A percentile compares a stretch with the other conserved stretches of the same genome.
Evolutionary conservation across 176 grass and related monocot species (phyloP).

Genomic region (Carex parvula): DNA sequence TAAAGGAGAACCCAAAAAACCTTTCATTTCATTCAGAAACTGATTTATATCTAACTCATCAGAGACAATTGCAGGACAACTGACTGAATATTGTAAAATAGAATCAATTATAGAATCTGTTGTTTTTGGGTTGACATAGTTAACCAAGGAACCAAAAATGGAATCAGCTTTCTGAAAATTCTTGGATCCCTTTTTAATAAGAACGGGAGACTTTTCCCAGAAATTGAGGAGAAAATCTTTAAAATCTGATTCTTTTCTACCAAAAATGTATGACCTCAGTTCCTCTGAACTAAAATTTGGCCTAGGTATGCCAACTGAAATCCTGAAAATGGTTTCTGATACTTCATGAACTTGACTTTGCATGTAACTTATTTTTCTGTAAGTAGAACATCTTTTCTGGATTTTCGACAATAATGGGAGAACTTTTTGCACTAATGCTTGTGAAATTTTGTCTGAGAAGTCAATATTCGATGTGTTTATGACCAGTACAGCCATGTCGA

Average conservation of each 20-base stretch:
- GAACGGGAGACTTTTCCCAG: conserved; percentile 60
- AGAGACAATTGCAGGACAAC: conserved; percentile 66
- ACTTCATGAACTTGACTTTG: conserved; percentile 39
- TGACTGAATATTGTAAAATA: conserved; percentile 47
- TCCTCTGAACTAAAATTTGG: conserved; percentile 29
- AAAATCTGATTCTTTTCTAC: conserved; percentile 32
- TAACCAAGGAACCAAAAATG: conserved; percentile 39
- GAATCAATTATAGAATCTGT: conserved; percentile 44
- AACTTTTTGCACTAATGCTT: conserved; percentile 31
- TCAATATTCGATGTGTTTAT: conserved; percentile 45
- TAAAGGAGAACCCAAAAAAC: conserved; percentile 41
- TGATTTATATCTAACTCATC: conserved; percentile 67
- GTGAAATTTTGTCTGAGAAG: conserved; percentile 22
- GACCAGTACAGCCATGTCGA: conserved; percentile 42
- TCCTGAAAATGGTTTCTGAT: conserved; percentile 74
- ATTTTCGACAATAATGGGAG: conserved; percentile 43
- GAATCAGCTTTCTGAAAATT: conserved; percentile 25
- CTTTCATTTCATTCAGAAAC: conserved; percentile 47
- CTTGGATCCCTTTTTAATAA: conserved; percentile 35
- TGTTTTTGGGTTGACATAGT: conserved; percentile 38
- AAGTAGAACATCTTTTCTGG: conserved; percentile 24
- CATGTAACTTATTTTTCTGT: conserved; percentile 12
- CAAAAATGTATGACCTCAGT: conserved; percentile 43
- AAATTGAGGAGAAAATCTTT: conserved; percentile 46
- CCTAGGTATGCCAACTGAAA: conserved; percentile 44